phyloP scores from a whole-genome alignment of 306 rosid genomes.

The Senna tora region DNA sequence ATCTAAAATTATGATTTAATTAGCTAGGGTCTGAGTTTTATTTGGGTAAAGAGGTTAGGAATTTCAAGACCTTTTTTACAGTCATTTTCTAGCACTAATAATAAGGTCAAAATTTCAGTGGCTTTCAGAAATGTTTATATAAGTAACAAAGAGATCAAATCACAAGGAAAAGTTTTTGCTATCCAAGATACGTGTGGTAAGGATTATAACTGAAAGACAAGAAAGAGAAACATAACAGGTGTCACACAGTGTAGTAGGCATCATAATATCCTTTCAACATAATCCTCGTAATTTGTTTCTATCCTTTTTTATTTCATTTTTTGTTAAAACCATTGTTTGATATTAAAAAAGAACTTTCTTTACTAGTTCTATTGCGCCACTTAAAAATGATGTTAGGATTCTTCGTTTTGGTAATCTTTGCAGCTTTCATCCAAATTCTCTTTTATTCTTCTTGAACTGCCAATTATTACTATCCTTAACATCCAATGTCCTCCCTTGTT shows the following conservation, averaged over 20 bases:
- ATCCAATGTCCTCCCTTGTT: background rate
- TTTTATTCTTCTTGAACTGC: background rate
- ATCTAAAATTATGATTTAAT: slow-evolving; percentile 14
- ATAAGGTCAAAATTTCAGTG: background rate
- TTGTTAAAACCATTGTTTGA: background rate
- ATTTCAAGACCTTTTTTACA: background rate
- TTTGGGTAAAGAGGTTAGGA: background rate
- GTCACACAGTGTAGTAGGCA: too few relatives aligned
- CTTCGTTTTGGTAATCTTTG: background rate
- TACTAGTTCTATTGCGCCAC: slow-evolving; percentile 1
- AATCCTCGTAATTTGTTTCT: background rate
- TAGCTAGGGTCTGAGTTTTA: slow-evolving; percentile 1
- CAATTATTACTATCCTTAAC: background rate
- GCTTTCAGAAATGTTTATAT: background rate
- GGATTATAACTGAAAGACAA: background rate
- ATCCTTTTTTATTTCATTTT: background rate
- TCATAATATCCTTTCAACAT: background rate
- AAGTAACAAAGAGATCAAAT: background rate
- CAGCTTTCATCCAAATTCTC: background rate
- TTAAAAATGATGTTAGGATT: background rate
- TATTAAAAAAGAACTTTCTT: background rate
- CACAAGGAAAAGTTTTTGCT: background rate
- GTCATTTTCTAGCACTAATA: background rate
- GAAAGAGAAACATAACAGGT: background rate
- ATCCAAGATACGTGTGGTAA: background rate